Evolutionary conservation across 345 rosid genomes (phyloP).

Genomic region (Ricinus communis): DNA sequence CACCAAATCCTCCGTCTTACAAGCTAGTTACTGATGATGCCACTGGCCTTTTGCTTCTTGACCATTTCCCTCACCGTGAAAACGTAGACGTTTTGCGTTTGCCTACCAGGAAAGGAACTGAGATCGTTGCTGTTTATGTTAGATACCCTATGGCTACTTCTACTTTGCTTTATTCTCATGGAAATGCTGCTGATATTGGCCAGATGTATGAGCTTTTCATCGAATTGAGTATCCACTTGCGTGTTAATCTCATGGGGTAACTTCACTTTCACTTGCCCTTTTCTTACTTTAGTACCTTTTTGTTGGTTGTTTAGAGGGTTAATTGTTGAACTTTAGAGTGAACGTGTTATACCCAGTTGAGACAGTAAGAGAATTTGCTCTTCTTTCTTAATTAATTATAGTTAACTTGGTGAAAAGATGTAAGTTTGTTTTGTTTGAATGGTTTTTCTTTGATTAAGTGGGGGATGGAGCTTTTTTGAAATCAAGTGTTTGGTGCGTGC

Average conservation of each 20-base stretch:
- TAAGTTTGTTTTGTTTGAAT: background rate
- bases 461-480: background rate
- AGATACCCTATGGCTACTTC: constrained; percentile 88
- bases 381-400: background rate
- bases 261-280: background rate
- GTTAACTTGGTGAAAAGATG: background rate
- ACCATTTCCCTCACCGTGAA: constrained; percentile 28
- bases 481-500: constrained; percentile 8
- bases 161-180: constrained; percentile 92
- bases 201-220: constrained; percentile 99
- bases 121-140: constrained; percentile 79
- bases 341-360: background rate
- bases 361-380: background rate
- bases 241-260: constrained; percentile 96
- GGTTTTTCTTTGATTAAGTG: background rate
- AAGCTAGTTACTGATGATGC: constrained; percentile 26
- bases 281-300: background rate
- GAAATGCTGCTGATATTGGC: constrained; percentile 99
- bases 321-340: background rate
- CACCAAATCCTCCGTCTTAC: constrained; percentile 35
- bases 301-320: background rate
- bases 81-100: constrained; percentile 31
- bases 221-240: constrained; percentile 83
- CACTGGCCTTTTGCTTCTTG: constrained; percentile 23
- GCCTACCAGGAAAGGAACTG: constrained; percentile 72